Conservation (phyloP, 2,329 filamentous ascomycete species). For the Sporothrix humicola region DNA sequence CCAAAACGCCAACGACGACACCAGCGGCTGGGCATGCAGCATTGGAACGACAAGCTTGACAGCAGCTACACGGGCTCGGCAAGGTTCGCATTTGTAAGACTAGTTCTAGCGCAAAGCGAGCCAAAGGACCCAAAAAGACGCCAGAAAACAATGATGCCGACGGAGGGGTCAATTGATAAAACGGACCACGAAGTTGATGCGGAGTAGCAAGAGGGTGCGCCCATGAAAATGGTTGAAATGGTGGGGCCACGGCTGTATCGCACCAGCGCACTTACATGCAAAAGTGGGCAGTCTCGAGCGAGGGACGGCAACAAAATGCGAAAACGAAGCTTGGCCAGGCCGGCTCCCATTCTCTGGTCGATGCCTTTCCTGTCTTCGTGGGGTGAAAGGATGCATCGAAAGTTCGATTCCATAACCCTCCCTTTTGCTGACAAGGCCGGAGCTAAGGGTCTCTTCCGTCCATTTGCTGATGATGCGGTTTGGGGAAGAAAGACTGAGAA, state of each 20-base stretch:
- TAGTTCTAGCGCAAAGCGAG: constrained; percentile 14
- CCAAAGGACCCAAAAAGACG: too few species aligned
- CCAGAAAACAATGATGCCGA: constrained; percentile 5
- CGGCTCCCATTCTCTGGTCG: not conserved
- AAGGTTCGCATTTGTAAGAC: not conserved
- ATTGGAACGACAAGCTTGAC: not conserved
- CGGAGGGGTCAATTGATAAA: not conserved
- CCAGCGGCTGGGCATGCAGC: not conserved
- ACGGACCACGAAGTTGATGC: not conserved
- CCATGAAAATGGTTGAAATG: not conserved
- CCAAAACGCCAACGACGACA: not conserved
- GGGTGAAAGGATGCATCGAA: not conserved
- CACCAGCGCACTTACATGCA: constrained; percentile 6
- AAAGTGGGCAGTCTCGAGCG: not conserved
- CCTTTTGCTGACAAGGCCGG: not conserved
- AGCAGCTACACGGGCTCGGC: not conserved
- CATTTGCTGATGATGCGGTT: constrained; percentile 1
- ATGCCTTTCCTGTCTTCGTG: too few species aligned
- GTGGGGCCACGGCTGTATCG: not conserved
- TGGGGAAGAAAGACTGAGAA: not conserved
- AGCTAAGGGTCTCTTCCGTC: not conserved
- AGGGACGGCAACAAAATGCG: not conserved
- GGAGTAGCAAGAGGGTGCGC: not conserved
- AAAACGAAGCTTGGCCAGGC: not conserved
- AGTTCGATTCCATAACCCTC: not conserved